Percentiles rank a stretch among this genome's conserved stretches.
phyloP scores from a whole-genome alignment of 2,329 filamentous ascomycete species.

The Colletotrichum lentis region DNA sequence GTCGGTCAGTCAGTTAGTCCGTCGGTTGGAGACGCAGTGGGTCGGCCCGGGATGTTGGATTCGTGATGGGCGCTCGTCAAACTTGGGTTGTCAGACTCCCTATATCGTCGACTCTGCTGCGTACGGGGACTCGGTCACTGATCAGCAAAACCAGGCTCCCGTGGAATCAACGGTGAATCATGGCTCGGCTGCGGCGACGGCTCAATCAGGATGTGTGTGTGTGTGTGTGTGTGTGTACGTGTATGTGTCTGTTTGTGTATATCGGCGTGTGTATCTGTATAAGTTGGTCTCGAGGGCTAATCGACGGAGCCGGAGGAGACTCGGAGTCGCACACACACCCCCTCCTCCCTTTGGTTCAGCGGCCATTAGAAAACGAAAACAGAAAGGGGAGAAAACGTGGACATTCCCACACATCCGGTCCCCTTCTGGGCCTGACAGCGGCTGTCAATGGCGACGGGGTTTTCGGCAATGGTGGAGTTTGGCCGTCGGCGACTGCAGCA shows the following conservation, averaged over 20 bases:
- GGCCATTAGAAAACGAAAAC: neutral
- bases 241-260: no score
- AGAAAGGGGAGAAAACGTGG: neutral
- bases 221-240: no score
- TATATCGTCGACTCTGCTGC: slow-evolving; percentile 12
- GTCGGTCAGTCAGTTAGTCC: no score
- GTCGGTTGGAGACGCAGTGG: neutral
- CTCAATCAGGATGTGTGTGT: neutral
- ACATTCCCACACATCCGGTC: neutral
- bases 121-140: neutral
- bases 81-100: slow-evolving; percentile 5
- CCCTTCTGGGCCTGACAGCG: neutral
- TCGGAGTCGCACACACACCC: neutral
- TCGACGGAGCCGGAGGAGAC: neutral
- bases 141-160: neutral
- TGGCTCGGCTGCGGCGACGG: neutral
- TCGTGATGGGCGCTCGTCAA: neutral
- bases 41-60: neutral
- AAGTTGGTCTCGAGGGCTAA: no score
- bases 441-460: slow-evolving; percentile 12
- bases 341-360: neutral
- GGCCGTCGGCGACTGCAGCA: slow-evolving; percentile 22
- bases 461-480: slow-evolving; percentile 12
- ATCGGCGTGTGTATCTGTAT: no score
- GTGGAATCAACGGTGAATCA: neutral